Evolutionary conservation across 306 rosid species (phyloP).

Genomic region (Astragalus membranaceus): DNA sequence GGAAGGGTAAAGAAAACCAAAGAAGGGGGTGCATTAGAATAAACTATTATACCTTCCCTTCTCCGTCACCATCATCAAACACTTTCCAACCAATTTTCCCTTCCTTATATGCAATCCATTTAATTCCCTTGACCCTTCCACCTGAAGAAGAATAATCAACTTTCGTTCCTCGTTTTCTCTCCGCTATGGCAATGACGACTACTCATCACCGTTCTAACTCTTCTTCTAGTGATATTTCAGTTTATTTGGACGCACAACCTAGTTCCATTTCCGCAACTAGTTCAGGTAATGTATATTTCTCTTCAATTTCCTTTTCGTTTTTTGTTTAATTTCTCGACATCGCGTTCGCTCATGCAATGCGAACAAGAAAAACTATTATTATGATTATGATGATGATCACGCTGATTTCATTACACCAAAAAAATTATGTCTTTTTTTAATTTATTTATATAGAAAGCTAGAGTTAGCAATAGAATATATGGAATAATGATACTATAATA

Average conservation of each 20-base stretch:
- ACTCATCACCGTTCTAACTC: not conserved
- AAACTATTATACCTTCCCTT: conserved; percentile 16
- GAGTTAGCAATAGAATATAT: not conserved
- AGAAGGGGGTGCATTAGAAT: not conserved
- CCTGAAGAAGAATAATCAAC: not conserved
- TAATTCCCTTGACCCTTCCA: not conserved
- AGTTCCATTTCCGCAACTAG: conserved; percentile 16
- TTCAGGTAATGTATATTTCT: not conserved
- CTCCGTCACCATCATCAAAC: not conserved
- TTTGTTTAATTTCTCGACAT: not conserved
- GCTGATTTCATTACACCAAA: not conserved
- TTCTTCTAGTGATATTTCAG: conserved; percentile 39
- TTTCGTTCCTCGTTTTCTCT: not conserved
- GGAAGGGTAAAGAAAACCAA: not conserved
- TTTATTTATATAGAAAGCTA: not conserved
- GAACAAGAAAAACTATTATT: not conserved
- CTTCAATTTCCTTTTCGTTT: not conserved
- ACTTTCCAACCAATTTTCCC: not conserved
- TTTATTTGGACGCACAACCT: conserved; percentile 26
- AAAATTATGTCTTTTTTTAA: too few species aligned
- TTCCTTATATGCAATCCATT: not conserved
- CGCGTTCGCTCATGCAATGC: not conserved
- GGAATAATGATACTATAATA: not conserved
- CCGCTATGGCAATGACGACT: conserved; percentile 22
- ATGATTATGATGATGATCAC: not conserved